These are phyloP conservation scores for Pharus latifolius DNA, from an alignment of 176 grass and related monocot species.

Conservation along the genomic window DNA sequence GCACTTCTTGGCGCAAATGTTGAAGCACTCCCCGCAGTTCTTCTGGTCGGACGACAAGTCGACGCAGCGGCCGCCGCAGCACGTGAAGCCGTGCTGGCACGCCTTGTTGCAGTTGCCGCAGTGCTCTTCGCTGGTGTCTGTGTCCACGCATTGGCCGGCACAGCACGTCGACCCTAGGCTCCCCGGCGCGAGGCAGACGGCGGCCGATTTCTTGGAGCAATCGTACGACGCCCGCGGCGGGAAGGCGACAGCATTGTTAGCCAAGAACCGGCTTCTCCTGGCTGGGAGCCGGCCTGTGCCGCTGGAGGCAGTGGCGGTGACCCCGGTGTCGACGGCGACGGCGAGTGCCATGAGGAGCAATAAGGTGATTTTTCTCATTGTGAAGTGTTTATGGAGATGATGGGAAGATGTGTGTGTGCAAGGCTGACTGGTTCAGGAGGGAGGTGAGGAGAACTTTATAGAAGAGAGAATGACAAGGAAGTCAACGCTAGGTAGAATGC, in stretches of 20 bases:
- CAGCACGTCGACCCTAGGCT: conserved; percentile 26
- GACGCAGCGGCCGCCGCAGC: conserved; percentile 29
- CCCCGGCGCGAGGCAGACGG: conserved; percentile 13
- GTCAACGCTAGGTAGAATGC: too few relatives aligned
- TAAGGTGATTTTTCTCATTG: neutral
- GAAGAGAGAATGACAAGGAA: too few relatives aligned
- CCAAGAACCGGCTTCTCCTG: conserved; percentile 3
- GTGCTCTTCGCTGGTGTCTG: conserved; percentile 2
- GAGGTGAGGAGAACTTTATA: too few relatives aligned
- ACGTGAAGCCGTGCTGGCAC: conserved; percentile 8
- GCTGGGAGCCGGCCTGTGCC: neutral
- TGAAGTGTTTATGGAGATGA: too few relatives aligned
- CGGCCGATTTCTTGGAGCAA: neutral
- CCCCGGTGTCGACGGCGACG: too few relatives aligned
- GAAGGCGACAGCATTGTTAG: neutral
- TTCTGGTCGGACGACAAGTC: conserved; percentile 1
- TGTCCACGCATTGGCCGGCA: conserved; percentile 23
- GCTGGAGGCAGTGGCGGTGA: neutral
- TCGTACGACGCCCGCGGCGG: neutral
- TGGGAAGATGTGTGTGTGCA: too few relatives aligned
- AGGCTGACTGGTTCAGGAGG: too few relatives aligned
- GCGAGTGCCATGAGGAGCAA: neutral
- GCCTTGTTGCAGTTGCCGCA: conserved; percentile 22
- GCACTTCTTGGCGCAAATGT: conserved; percentile 8
- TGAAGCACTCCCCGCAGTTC: conserved; percentile 19